Conservation (phyloP, 345 rosid species). For the Eucalyptus regnans region DNA sequence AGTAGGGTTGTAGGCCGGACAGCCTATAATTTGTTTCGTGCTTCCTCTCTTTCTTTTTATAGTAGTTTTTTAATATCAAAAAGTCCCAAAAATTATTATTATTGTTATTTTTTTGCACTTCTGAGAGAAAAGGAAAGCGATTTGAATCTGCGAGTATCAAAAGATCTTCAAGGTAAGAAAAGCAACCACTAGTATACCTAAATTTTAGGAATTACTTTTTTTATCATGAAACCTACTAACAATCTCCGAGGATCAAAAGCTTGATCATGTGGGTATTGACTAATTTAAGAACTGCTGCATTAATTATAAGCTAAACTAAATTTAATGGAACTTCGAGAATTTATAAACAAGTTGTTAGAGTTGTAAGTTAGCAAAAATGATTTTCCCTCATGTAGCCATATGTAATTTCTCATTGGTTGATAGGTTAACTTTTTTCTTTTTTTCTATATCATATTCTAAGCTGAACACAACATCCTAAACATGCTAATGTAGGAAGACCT, state of each 20-base stretch:
- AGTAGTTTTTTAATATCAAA: neutral
- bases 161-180: neutral
- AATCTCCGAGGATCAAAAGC: neutral
- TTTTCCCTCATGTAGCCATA: neutral
- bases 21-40: neutral
- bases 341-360: neutral
- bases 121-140: neutral
- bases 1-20: neutral
- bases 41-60: neutral
- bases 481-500: neutral
- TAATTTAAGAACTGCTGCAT: neutral
- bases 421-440: neutral
- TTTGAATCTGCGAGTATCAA: neutral
- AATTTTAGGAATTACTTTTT: neutral
- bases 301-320: neutral
- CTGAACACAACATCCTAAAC: neutral
- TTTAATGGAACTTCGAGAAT: neutral
- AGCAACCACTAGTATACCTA: neutral
- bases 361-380: neutral
- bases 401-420: neutral
- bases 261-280: neutral
- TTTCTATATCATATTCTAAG: neutral
- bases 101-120: neutral
- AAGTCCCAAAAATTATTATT: neutral
- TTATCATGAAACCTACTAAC: neutral